Conservation (phyloP, 306 rosid species). For the Begonia fuchsioides region DNA sequence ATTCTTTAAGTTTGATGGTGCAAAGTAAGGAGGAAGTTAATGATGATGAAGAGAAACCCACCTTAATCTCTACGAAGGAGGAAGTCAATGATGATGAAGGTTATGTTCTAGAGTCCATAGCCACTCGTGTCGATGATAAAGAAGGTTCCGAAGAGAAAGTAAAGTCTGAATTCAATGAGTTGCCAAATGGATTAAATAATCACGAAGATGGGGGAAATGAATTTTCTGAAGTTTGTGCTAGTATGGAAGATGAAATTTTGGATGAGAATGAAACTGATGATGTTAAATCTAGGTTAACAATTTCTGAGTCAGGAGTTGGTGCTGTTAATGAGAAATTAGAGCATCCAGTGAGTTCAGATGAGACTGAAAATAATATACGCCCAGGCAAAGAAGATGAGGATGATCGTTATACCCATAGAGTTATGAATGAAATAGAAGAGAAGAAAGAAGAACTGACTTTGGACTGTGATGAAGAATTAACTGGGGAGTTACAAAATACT, state of each 20-base stretch:
- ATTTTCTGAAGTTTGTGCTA: constrained; percentile 14
- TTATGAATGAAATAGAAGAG: constrained; percentile 17
- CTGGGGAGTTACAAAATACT: constrained; percentile 13
- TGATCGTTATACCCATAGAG: constrained; percentile 17
- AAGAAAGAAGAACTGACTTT: constrained; percentile 14
- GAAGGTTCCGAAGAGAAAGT: constrained; percentile 11
- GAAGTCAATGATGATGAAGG: constrained; percentile 5
- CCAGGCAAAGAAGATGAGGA: constrained; percentile 15
- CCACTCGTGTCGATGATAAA: not conserved
- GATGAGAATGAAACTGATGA: constrained; percentile 18
- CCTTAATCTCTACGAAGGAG: constrained; percentile 9
- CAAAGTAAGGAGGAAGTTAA: constrained; percentile 1
- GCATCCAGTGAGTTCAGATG: constrained; percentile 8
- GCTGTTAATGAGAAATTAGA: constrained; percentile 17
- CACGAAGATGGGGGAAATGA: constrained; percentile 26
- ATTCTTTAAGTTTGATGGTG: not conserved
- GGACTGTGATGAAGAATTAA: constrained; percentile 14
- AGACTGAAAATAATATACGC: constrained; percentile 16
- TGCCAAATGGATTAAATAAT: constrained; percentile 6
- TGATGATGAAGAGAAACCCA: constrained; percentile 7
- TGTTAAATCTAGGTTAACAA: constrained; percentile 5
- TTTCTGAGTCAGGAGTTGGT: constrained; percentile 24
- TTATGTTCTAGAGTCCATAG: no score
- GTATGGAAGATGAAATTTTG: constrained; percentile 9
- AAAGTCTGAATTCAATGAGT: constrained; percentile 11